Base-by-base conservation (phyloP, 1,284 basidiomycete genomes). In the Paramarasmius palmivorus region DNA sequence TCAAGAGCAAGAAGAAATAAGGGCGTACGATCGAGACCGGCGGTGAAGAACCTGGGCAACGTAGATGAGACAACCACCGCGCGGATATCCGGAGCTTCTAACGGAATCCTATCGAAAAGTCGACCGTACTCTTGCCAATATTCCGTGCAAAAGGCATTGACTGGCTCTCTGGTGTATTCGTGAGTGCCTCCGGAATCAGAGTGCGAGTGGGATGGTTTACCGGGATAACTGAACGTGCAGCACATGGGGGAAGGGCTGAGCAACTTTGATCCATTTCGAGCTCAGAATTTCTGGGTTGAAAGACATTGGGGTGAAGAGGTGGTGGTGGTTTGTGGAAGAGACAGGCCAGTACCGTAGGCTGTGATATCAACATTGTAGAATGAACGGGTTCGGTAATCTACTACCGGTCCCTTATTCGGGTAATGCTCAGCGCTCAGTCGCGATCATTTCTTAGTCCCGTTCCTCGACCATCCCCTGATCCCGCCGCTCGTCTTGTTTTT, bases 11-110 rank as follows among this genome's bases (percentile, higher is more conserved):
- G 36, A 46, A 29, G 19, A 9, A 3, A 37, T 8, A 37, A 15
- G 49, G n/a, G 72, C 88, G 60, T 59, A 92, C 88, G 67, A 65
- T 95, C 92, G 2, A 95, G 70, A 0, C 92, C 93, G 1, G 90
- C 92, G 2, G 88, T 90, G 67, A 92, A 95, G 12, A 84, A 67
- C 65, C 88, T 92, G 0, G 85, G 82, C 0, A 87, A 62, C 0
- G 74, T 74, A 1, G 91, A 93, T 0, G 86, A 82, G 1, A 95
- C 70, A 0, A 95, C 88, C 14, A 91, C 77, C 1, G 75, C 87
- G 26, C 89, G 81, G 2, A 92, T 79, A 29, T 84, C 78, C 0
- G 78, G 73, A 38, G 66, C 68, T 37, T 86, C 81, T 10, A 68
- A 63, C 1, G 74, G 73, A 25, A 92, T 74, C 1, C 69, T 68